Conservation (phyloP, 2,329 filamentous ascomycete species). For the Lasiodiplodia gonubiensis region DNA sequence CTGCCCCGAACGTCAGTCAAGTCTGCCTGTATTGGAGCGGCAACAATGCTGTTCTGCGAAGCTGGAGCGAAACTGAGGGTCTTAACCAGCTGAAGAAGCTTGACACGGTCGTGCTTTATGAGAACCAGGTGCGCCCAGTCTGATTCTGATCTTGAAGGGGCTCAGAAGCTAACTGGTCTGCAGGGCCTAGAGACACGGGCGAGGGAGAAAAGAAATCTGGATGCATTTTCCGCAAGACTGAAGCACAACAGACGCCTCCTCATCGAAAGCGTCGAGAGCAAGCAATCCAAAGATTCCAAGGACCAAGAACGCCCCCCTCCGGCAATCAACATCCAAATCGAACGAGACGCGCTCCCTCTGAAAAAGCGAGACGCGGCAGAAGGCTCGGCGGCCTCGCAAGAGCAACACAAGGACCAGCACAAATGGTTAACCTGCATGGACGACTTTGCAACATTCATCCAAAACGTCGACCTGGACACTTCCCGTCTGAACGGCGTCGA, state of each 20-base stretch:
- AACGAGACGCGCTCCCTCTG: background rate
- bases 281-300: background rate
- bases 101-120: background rate
- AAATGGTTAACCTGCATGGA: conserved; percentile 7
- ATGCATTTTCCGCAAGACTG: background rate
- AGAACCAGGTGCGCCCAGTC: background rate
- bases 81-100: background rate
- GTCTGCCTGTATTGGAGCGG: background rate
- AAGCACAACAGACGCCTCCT: background rate
- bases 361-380: background rate
- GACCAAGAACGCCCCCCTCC: background rate
- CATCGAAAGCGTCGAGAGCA: background rate
- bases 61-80: background rate
- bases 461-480: background rate
- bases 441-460: background rate
- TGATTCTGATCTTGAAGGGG: background rate
- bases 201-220: background rate
- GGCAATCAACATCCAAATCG: background rate
- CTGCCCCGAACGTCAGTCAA: background rate
- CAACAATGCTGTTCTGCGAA: background rate
- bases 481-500: background rate
- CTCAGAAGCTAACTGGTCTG: background rate
- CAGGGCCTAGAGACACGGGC: background rate
- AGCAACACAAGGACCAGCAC: background rate
- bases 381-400: background rate